Percentiles rank a stretch among this genome's conserved stretches.
These are phyloP conservation scores for Aureobasidium sp. DNA, from an alignment of 2,329 filamentous ascomycete genomes.

Conservation along the genomic window DNA sequence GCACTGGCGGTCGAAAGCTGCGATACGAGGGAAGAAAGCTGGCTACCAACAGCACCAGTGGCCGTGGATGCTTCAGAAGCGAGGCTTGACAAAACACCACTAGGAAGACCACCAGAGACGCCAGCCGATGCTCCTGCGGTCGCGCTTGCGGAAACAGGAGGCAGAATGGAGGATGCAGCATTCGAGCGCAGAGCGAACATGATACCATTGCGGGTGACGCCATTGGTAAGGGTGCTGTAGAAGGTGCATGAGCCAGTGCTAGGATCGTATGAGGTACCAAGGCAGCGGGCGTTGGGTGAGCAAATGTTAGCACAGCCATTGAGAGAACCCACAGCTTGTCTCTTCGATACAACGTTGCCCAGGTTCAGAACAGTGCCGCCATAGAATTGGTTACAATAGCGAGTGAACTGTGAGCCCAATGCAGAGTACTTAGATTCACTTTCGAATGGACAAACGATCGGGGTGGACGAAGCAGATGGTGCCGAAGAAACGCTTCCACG, in stretches of 20 bases:
- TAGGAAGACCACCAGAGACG: background rate
- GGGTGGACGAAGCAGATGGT: background rate
- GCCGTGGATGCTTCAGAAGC: background rate
- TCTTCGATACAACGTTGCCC: background rate
- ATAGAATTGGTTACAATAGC: slow-evolving; percentile 13
- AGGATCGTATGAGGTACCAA: background rate
- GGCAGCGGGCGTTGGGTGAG: background rate
- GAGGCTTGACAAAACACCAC: background rate
- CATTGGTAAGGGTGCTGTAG: slow-evolving; percentile 3
- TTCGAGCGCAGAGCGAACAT: slow-evolving; percentile 1
- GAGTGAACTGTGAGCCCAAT: background rate
- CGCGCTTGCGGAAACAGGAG: background rate
- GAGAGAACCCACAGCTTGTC: background rate
- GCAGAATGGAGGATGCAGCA: background rate
- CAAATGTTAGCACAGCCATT: background rate
- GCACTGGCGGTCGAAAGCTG: background rate
- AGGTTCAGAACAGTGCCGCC: background rate
- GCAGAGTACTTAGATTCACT: background rate
- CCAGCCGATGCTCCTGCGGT: background rate
- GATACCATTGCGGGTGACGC: background rate
- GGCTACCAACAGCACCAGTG: background rate
- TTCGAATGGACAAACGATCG: background rate
- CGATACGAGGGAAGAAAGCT: slow-evolving; percentile 7
- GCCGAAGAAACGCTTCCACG: background rate
- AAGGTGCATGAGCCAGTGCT: background rate